Conservation (phyloP, 768 basidiomycete species). For the Leccinum variicolor region DNA sequence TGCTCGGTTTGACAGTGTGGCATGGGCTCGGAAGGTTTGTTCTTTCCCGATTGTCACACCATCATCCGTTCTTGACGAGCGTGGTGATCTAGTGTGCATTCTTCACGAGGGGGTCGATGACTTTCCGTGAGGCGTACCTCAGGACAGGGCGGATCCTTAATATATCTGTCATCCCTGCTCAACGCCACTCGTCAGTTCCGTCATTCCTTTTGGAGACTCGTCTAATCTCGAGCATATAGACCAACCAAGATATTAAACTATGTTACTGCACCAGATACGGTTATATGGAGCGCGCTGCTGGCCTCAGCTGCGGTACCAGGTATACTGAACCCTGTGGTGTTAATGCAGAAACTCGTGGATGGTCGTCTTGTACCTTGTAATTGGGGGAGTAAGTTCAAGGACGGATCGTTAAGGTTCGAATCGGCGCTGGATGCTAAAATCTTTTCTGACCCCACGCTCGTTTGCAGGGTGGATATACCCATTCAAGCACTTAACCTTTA, state of each 20-base stretch:
- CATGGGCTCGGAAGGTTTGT: conserved; percentile 85
- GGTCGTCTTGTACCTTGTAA: conserved; percentile 88
- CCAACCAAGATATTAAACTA: conserved; percentile 97
- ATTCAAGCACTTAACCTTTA: conserved; percentile 84
- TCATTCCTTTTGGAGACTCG: neutral
- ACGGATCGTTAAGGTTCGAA: conserved; percentile 78
- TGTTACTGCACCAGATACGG: conserved; percentile 90
- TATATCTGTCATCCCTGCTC: conserved; percentile 88
- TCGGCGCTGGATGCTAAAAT: neutral
- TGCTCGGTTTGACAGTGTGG: conserved; percentile 88
- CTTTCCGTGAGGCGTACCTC: conserved; percentile 92
- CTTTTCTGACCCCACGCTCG: neutral
- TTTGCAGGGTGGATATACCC: conserved; percentile 85
- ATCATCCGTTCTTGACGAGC: neutral
- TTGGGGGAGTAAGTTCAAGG: conserved; percentile 92
- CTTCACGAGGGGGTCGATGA: conserved; percentile 91
- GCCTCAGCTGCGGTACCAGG: conserved; percentile 96
- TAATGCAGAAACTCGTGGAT: conserved; percentile 87
- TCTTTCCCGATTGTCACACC: neutral
- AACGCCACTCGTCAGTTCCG: conserved; percentile 71
- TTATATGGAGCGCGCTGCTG: conserved; percentile 77
- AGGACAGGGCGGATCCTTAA: conserved; percentile 92
- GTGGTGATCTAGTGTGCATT: conserved; percentile 58
- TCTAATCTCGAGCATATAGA: conserved; percentile 35
- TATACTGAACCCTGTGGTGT: conserved; percentile 90